Percentiles rank a stretch among this genome's conserved stretches.
phyloP scores from a whole-genome alignment of 2,329 filamentous ascomycete species.

The Colletotrichum lentis region DNA sequence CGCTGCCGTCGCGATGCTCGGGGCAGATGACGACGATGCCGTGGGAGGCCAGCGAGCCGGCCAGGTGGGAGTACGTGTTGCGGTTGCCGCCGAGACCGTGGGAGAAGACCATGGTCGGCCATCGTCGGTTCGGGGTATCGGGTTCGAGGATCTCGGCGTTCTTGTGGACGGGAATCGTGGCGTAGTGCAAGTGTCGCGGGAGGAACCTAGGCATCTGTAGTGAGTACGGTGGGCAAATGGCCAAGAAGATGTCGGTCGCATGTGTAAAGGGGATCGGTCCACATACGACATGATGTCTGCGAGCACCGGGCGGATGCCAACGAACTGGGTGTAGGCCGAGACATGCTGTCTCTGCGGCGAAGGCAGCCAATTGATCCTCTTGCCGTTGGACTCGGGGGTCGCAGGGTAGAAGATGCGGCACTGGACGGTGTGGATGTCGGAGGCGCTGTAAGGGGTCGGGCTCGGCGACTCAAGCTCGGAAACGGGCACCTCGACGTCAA shows the following conservation, averaged over 20 bases:
- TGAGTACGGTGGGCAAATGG: neutral
- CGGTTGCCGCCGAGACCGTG: constrained; percentile 83
- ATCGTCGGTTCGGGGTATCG: constrained; percentile 61
- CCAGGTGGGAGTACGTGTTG: constrained; percentile 86
- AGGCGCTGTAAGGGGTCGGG: constrained; percentile 60
- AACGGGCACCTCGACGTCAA: constrained; percentile 82
- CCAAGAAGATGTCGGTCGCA: too few relatives aligned
- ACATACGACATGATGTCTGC: constrained; percentile 69
- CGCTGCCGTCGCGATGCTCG: constrained; percentile 84
- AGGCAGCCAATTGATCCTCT: constrained; percentile 78
- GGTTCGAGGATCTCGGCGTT: constrained; percentile 71
- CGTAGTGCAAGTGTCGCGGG: constrained; percentile 76
- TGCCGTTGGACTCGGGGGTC: constrained; percentile 58
- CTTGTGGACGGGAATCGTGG: constrained; percentile 75
- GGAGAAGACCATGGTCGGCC: constrained; percentile 86
- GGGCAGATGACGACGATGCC: constrained; percentile 82
- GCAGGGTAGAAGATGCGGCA: constrained; percentile 87
- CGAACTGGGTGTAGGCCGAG: constrained; percentile 77
- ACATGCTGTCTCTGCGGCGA: constrained; percentile 78
- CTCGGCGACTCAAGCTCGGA: constrained; percentile 64
- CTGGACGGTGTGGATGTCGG: constrained; percentile 74
- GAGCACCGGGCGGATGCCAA: constrained; percentile 69
- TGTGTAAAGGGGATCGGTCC: too few relatives aligned
- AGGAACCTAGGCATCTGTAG: constrained; percentile 59
- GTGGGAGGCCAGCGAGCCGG: constrained; percentile 79